phyloP scores from a whole-genome alignment of 2,329 filamentous ascomycete species.

The Apiospora sp. region DNA sequence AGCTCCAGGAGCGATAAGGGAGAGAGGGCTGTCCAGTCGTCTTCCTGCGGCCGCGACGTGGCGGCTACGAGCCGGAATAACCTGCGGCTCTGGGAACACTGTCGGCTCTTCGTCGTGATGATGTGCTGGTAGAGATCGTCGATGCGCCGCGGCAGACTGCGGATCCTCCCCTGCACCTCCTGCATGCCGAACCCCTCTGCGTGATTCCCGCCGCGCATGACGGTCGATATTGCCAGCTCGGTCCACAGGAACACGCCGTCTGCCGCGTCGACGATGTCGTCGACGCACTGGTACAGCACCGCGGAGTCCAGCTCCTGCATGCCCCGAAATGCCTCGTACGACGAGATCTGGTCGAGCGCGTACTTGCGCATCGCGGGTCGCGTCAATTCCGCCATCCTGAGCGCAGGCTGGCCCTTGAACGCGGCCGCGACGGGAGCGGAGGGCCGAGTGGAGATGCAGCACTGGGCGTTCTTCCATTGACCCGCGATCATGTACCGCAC shows the following conservation, averaged over 20 bases:
- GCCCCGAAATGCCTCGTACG: not conserved
- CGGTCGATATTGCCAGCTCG: not conserved
- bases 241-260: constrained; percentile 16
- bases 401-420: not conserved
- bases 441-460: not conserved
- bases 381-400: constrained; percentile 2
- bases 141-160: not conserved
- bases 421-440: not conserved
- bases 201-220: not conserved
- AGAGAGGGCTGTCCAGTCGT: not conserved
- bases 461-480: not conserved
- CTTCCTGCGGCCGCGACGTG: not conserved
- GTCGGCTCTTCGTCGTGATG: not conserved
- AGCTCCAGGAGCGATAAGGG: not conserved
- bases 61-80: not conserved
- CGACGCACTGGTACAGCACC: not conserved
- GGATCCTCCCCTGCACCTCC: not conserved
- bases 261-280: not conserved
- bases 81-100: not conserved
- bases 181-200: not conserved
- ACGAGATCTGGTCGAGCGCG: constrained; percentile 22
- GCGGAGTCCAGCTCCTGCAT: not conserved
- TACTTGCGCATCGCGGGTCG: constrained; percentile 23
- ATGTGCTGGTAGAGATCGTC: not conserved
- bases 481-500: not conserved